phyloP scores from a whole-genome alignment of 148 eudicot genomes.

The Pouteria glomerata region DNA sequence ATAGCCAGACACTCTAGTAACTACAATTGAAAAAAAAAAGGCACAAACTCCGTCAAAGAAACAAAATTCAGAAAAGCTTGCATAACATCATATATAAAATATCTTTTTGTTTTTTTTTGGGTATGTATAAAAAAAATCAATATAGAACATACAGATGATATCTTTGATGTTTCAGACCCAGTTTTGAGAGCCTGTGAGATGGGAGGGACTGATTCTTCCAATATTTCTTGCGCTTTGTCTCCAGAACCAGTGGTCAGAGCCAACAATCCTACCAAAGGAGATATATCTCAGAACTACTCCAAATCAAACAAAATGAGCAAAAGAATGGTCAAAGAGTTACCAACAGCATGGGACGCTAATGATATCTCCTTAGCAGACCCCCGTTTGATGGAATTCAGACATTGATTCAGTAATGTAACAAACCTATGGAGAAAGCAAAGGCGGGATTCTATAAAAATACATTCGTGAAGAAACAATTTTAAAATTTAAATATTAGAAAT shows the following conservation, averaged over 20 bases:
- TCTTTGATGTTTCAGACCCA: constrained; percentile 58
- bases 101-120: no score
- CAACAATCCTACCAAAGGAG: constrained; percentile 53
- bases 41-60: neutral
- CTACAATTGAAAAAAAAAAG: constrained; percentile 32
- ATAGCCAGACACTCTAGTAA: constrained; percentile 80
- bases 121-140: neutral
- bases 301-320: neutral
- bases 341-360: constrained; percentile 60
- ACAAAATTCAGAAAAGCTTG: no score
- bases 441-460: neutral
- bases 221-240: constrained; percentile 66
- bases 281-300: neutral
- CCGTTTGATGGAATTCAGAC: constrained; percentile 63
- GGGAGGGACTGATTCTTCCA: constrained; percentile 57
- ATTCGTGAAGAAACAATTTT: neutral
- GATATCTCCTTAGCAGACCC: constrained; percentile 79
- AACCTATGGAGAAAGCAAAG: constrained; percentile 36
- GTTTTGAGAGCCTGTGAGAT: constrained; percentile 76
- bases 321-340: neutral
- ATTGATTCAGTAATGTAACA: constrained; percentile 74
- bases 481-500: neutral
- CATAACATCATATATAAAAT: no score
- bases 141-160: constrained; percentile 48
- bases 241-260: constrained; percentile 78